These are phyloP conservation scores for Medicago truncatula DNA, from an alignment of 306 rosid species.

Conservation along the genomic window DNA sequence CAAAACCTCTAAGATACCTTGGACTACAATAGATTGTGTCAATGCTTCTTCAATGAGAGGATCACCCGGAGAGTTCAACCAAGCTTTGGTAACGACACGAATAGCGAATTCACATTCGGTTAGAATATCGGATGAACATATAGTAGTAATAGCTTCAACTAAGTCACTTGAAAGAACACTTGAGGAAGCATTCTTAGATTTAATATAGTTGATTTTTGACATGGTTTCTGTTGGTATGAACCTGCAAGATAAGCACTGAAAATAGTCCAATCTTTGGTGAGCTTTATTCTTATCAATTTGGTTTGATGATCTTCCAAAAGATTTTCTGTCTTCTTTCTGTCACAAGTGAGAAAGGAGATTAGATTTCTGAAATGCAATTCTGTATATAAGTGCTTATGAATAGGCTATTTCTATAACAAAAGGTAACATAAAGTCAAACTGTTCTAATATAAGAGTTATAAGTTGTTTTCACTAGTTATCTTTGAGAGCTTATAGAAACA, in stretches of 20 bases:
- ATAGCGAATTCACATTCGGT: conserved; percentile 70
- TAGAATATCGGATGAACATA: conserved; percentile 65
- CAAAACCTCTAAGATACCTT: conserved; percentile 79
- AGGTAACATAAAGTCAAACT: background rate
- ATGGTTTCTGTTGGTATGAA: conserved; percentile 53
- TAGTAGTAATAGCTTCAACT: conserved; percentile 53
- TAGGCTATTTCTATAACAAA: background rate
- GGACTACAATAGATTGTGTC: conserved; percentile 58
- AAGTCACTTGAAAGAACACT: conserved; percentile 57
- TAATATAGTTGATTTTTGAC: conserved; percentile 35
- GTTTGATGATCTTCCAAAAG: conserved; percentile 49
- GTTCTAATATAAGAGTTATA: background rate
- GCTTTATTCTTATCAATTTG: conserved; percentile 45
- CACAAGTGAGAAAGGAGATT: conserved; percentile 34
- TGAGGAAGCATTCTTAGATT: conserved; percentile 46
- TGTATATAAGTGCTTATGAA: background rate
- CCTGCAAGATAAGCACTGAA: conserved; percentile 65
- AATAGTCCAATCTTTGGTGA: conserved; percentile 58
- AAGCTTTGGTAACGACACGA: conserved; percentile 65
- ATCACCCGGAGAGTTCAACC: conserved; percentile 73
- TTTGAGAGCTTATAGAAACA: background rate
- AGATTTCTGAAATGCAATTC: conserved; percentile 30
- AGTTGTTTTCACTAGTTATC: background rate
- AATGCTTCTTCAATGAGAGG: conserved; percentile 62
- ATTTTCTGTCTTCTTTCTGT: conserved; percentile 52